A percentile compares a stretch with the other conserved stretches of the same genome.
These are phyloP conservation scores for Lactarius psammicola DNA, from an alignment of 768 basidiomycete genomes.

Conservation along the genomic window DNA sequence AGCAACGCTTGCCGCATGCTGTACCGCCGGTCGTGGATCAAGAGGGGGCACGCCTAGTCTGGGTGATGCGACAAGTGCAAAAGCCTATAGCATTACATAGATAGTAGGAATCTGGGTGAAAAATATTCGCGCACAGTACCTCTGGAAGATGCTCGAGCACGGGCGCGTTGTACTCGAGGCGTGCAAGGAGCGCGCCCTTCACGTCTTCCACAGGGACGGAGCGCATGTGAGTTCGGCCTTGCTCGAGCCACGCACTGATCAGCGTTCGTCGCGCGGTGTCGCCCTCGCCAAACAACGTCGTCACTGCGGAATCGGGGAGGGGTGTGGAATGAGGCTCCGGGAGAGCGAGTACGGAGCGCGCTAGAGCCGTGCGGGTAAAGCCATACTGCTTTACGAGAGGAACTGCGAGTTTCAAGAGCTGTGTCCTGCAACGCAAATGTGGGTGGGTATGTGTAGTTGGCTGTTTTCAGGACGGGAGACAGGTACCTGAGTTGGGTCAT, in stretches of 20 bases:
- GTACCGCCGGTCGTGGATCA: slow-evolving; percentile 59
- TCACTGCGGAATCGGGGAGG: slow-evolving; percentile 67
- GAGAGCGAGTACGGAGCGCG: slow-evolving; percentile 59
- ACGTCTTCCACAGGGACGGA: slow-evolving; percentile 37
- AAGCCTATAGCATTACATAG: slow-evolving; percentile 49
- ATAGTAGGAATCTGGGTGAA: neutral
- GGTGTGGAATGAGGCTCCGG: slow-evolving; percentile 53
- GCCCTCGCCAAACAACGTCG: slow-evolving; percentile 70
- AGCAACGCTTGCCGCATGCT: slow-evolving; percentile 61
- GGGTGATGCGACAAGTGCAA: slow-evolving; percentile 62
- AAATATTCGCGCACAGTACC: slow-evolving; percentile 38
- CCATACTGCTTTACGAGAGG: slow-evolving; percentile 66
- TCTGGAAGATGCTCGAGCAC: slow-evolving; percentile 65
- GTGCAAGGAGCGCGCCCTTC: slow-evolving; percentile 50
- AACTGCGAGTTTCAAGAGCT: slow-evolving; percentile 58
- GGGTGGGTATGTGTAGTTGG: neutral
- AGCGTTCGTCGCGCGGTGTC: slow-evolving; percentile 63
- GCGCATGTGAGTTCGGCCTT: slow-evolving; percentile 56
- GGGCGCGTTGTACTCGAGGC: slow-evolving; percentile 66
- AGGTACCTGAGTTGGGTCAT: slow-evolving; percentile 20
- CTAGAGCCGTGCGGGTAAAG: slow-evolving; percentile 69
- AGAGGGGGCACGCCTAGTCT: slow-evolving; percentile 48
- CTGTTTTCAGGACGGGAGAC: neutral
- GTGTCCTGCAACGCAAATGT: slow-evolving; percentile 19
- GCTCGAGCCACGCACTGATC: slow-evolving; percentile 71